Base-by-base conservation (phyloP, 768 basidiomycete genomes). In the Grammothele lineata region DNA sequence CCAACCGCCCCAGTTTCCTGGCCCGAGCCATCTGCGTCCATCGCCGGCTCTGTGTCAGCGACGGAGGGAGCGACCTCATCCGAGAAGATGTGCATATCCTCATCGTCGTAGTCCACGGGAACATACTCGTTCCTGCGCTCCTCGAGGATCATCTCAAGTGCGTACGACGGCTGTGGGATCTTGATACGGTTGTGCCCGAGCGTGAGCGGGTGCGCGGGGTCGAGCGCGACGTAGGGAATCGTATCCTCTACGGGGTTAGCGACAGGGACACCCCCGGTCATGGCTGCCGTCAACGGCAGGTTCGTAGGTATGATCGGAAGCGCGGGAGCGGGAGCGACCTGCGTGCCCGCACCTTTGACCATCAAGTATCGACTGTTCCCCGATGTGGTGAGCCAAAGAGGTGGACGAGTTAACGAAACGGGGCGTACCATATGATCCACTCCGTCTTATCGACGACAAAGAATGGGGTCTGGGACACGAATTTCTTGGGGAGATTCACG, bases 371-470 rank as follows among this genome's bases (percentile, higher is more conserved):
- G 82, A 53, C 80, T 83, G 37, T 2, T 14, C n/a, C n/a, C 27
- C 7, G 27, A 30, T 7, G 27, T 7, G 14, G 27, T 30, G 27
- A 30, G 27, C 27, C 27, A 32, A 35, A 4, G 14, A 18, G 26
- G 26, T 25, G 9, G 17, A 21, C 23, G 12, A 9, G 0, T 36
- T 12, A 14, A 25, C n/a, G 5, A 25, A 6, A 15, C 10, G 14
- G 30, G 21, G 57, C 77, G 36, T 54, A 80, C 82, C 82, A 83
- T 59, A 84, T 71, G 43, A 86, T 83, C 84, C 85, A 87, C 34
- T 80, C 72, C 1, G 82, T 81, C 45, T 85, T 67, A 17, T 75
- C 62, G 32, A 86, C 73, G 3, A 86, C 84, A 48, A 79, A 78
- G 58, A 76, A 76, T 0, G 76, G 75, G 34, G 68, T 67, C 0